Evolutionary conservation across 164 flowering plant genomes (phyloP).

Genomic region (Cinnamomum micranthum): DNA sequence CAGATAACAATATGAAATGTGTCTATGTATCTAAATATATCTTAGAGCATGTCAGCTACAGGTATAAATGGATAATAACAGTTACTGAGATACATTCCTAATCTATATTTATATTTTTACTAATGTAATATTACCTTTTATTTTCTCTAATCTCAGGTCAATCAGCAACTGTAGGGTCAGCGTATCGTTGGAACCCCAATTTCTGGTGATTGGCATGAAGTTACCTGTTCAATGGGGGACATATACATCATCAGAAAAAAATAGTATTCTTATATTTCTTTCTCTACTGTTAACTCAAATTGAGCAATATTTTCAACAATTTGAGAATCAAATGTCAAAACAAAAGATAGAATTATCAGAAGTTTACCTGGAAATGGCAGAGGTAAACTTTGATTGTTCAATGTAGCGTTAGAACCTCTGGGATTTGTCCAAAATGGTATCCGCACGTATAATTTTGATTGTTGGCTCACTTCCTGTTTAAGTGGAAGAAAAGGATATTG

Average conservation of each 20-base stretch:
- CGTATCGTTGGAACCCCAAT: slow-evolving; percentile 3
- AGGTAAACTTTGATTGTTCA: slow-evolving; percentile 45
- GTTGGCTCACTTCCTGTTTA: slow-evolving; percentile 27
- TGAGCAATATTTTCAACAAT: too few relatives aligned
- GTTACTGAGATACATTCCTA: too few relatives aligned
- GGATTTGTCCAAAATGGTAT: slow-evolving; percentile 70
- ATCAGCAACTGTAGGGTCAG: slow-evolving; percentile 39
- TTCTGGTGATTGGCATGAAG: slow-evolving; percentile 1
- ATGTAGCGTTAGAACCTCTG: slow-evolving; percentile 38
- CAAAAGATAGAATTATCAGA: neutral
- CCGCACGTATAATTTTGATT: slow-evolving; percentile 58
- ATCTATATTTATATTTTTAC: too few relatives aligned
- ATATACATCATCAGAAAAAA: neutral
- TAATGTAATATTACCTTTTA: slow-evolving; percentile 47
- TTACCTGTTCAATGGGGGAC: slow-evolving; percentile 1
- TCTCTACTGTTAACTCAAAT: too few relatives aligned
- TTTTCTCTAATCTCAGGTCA: slow-evolving; percentile 55
- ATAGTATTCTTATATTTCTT: too few relatives aligned
- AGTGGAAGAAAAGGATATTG: neutral
- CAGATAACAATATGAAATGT: too few relatives aligned
- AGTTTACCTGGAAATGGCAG: slow-evolving; percentile 56
- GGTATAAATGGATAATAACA: too few relatives aligned
- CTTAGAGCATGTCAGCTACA: too few relatives aligned
- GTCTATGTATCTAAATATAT: too few relatives aligned
- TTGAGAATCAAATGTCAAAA: too few relatives aligned